Percentiles rank a stretch among this genome's conserved stretches.
phyloP scores from a whole-genome alignment of 2,329 filamentous ascomycete species.

The Aspergillus amoenus region DNA sequence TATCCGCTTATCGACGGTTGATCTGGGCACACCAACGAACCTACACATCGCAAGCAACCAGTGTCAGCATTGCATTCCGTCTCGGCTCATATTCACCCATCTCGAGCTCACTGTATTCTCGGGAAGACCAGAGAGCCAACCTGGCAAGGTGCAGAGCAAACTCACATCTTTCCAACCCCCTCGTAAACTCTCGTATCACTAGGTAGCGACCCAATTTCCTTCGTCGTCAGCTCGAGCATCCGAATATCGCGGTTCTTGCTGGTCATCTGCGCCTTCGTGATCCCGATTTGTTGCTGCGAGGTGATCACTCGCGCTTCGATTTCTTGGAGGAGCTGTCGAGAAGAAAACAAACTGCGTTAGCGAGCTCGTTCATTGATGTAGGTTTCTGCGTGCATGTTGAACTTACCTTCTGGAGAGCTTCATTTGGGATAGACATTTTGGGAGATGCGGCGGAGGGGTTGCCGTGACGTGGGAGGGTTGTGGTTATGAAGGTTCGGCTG shows the following conservation, averaged over 20 bases:
- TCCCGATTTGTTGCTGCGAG: conserved; percentile 86
- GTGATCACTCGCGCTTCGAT: conserved; percentile 87
- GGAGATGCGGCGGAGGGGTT: conserved; percentile 6
- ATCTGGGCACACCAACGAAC: conserved; percentile 79
- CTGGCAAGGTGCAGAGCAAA: conserved; percentile 13
- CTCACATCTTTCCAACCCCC: conserved; percentile 94
- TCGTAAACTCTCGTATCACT: conserved; percentile 81
- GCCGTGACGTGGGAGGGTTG: not conserved
- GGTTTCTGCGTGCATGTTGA: conserved; percentile 3
- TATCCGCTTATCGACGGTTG: conserved; percentile 73
- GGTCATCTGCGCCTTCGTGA: conserved; percentile 80
- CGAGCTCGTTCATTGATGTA: not conserved
- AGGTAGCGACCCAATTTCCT: conserved; percentile 76
- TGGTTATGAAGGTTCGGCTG: not conserved
- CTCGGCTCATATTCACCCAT: not conserved
- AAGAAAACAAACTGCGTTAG: not conserved
- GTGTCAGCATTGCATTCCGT: not conserved
- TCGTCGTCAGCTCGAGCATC: conserved; percentile 81
- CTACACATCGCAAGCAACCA: conserved; percentile 46
- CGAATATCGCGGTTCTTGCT: conserved; percentile 86
- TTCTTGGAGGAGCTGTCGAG: conserved; percentile 75
- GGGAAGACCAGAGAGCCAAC: not conserved
- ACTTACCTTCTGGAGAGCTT: conserved; percentile 84
- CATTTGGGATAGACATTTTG: conserved; percentile 88
- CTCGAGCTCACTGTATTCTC: not conserved